Base-by-base conservation (phyloP, 169 alveolate genomes). In the Plasmodium fragile region DNA sequence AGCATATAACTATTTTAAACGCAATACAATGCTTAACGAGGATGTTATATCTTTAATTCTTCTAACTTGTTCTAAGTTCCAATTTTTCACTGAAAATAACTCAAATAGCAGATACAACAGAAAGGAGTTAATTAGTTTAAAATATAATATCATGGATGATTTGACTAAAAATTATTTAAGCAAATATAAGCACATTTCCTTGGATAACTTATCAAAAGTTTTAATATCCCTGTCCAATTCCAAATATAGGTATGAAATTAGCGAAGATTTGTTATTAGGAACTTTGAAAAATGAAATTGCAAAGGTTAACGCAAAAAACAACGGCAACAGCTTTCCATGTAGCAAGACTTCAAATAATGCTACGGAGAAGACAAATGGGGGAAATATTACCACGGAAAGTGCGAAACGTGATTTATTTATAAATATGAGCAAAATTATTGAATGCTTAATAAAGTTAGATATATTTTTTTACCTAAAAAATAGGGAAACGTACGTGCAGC, bases 361-460 rank as follows among this genome's bases (percentile, higher is more conserved):
- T 83, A 85, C 65, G 52, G 36, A 81, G 43, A 73, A 77, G 78
- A 39, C 41, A 77, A 85, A 85, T n/a, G 52, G 55, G 36, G 93
- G 79, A 85, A 59, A 85, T 4, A 49, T 49, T 45, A 6, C 28
- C 65, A 69, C 7, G 34, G 80, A 85, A 77, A 30, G 69, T 72
- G 65, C 25, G 36, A 85, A 85, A 49, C 77, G 80, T 49, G 69
- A 41, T 45, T 18, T 85, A 73, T 85, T 85, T 69, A 30, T 85
- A 85, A 85, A 85, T 69, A 22, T 85, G 78, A 85, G 52, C 78
- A 85, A 85, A 85, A 75, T 85, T 75, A 85, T 85, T 49, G 93
- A 85, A 85, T 85, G 93, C 70, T 85, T 85, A 69, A 85, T 85
- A 85, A 85, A 85, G 84, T 73, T 85, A 85, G 79, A 85, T 85